Evolutionary conservation across 176 grass and related monocot genomes (phyloP), one percentile per base, ranked within the genome.

Genomic region (sorghum (Sorghum bicolor)): DNA sequence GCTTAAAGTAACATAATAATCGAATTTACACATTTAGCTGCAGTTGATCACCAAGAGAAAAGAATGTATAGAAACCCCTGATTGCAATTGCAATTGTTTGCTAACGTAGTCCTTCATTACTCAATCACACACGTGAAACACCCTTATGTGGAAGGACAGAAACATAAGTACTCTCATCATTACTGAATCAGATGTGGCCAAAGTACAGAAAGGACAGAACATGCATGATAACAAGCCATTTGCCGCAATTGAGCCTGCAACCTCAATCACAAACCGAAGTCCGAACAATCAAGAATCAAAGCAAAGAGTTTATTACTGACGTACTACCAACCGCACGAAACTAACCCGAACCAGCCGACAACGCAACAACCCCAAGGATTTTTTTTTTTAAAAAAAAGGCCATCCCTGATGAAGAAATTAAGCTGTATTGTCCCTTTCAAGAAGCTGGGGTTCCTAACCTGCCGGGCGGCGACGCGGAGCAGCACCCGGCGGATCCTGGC

Each of bases 401-500:
- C 1, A 28, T 4, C 3, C 48, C 0, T 9, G 14, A 62, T 9
- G 28, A 34, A 77, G 19, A 69, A 53, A 73, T 15, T 1, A 64
- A 36, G 58, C 39, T 52, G 38, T 30, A 82, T 88, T 48, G 70
- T 48, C 70, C 7, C 25, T 91, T 67, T 37, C 78, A 55, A 60
- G 71, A 70, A 75, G 81, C 20, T 67, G 4, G 19, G 76, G 25
- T 61, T 83, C 32, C 12, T 58, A 20, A 98, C 96, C 91, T 98
- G 93, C 11, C 83, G 85, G 26, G 91, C 91, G 2, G 89, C 85
- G 30, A 92, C 82, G 53, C 93, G 89, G 47, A 95, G 89, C 64
- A 98, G 85, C 26, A 76, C 85, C 64, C 89, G 88, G 17, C 91
- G 91, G 91, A 98, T 93, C 83, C 89, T 94, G 31, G 88, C 53